Percentiles rank a stretch among this genome's conserved stretches.
Evolutionary conservation across 805 yeast species (phyloP).

Genomic region (Maudiozyma serrabonitensis): DNA sequence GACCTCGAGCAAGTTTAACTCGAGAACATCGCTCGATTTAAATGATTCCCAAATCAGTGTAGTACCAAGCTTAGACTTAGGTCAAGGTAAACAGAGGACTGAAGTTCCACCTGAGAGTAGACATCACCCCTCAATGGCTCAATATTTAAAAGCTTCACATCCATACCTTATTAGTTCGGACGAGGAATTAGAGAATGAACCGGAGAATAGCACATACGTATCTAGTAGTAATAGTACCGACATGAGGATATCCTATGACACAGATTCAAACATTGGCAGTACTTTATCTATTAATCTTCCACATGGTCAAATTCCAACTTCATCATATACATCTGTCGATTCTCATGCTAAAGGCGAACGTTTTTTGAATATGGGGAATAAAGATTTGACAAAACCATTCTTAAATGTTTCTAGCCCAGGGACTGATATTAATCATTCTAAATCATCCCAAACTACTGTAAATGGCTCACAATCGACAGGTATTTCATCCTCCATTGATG

Average conservation of each 20-base stretch:
- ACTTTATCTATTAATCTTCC: not conserved
- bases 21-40: not conserved
- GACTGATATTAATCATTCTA: not conserved
- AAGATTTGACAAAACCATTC: not conserved
- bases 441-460: not conserved
- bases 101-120: not conserved
- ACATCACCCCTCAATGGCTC: not conserved
- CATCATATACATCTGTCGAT: not conserved
- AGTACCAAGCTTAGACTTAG: conserved; percentile 1
- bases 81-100: not conserved
- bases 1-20: not conserved
- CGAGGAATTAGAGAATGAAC: not conserved
- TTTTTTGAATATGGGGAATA: not conserved
- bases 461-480: not conserved
- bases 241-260: not conserved
- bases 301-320: not conserved
- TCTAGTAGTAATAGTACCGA: not conserved
- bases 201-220: not conserved
- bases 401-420: not conserved
- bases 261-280: not conserved
- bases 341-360: not conserved
- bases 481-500: not conserved
- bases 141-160: not conserved
- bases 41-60: conserved; percentile 1
- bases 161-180: not conserved